Evolutionary conservation across 2,329 filamentous ascomycete genomes (phyloP).

Genomic region (Alternaria ethzedia): DNA sequence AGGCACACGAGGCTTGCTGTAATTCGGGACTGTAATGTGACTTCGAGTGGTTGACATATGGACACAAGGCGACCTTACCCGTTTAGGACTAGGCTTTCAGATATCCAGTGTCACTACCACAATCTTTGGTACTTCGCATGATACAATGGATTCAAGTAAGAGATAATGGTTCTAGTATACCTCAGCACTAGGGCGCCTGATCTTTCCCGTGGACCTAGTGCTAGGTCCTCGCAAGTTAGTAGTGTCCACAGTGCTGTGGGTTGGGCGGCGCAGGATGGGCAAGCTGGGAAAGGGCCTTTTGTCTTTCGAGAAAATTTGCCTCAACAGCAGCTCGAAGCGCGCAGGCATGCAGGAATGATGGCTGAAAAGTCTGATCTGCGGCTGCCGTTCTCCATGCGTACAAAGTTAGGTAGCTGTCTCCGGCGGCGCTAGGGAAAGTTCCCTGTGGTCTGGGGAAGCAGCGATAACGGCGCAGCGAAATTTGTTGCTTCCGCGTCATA

Average conservation of each 20-base stretch:
- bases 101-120: background rate
- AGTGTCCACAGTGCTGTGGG: background rate
- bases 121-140: background rate
- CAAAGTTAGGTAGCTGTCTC: background rate
- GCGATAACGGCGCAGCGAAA: slow-evolving; percentile 32
- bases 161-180: background rate
- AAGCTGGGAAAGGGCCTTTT: background rate
- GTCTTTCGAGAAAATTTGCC: background rate
- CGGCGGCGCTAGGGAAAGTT: background rate
- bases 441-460: slow-evolving; percentile 13
- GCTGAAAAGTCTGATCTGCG: slow-evolving; percentile 2
- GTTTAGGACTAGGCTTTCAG: background rate
- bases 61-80: background rate
- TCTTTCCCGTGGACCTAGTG: background rate
- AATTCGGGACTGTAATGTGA: background rate
- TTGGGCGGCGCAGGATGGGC: background rate
- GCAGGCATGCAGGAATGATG: background rate
- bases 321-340: background rate
- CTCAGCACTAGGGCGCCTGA: background rate
- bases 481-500: slow-evolving; percentile 38
- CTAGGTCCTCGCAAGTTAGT: background rate
- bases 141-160: background rate
- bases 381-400: background rate
- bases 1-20: background rate
- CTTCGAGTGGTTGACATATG: background rate